phyloP scores from a whole-genome alignment of 106 monocot species.

The Dioscorea zingiberensis region DNA sequence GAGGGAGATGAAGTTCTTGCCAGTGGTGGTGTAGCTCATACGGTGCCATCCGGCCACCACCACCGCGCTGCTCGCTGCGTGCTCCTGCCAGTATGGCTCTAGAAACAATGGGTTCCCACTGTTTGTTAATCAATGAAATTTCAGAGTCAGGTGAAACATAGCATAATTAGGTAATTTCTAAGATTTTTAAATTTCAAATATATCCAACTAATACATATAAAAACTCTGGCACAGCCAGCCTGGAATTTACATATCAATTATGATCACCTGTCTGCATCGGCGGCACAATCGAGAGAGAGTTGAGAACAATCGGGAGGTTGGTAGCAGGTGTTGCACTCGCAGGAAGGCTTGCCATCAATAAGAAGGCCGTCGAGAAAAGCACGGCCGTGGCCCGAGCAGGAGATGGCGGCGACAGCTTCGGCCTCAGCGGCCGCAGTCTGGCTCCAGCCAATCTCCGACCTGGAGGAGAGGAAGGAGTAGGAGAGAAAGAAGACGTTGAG shows the following conservation, averaged over 20 bases:
- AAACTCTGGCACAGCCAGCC: no score
- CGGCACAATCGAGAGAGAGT: constrained; percentile 31
- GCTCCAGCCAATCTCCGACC: constrained; percentile 31
- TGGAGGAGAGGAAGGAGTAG: background rate
- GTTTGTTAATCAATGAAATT: background rate
- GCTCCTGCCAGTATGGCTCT: constrained; percentile 72
- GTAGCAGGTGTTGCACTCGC: constrained; percentile 86
- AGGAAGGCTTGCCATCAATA: constrained; percentile 28
- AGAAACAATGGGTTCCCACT: constrained; percentile 76
- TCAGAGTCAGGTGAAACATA: background rate
- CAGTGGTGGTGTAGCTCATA: constrained; percentile 51
- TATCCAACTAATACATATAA: background rate
- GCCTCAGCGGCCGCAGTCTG: constrained; percentile 50
- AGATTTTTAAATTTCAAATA: background rate
- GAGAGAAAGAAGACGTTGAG: constrained; percentile 10
- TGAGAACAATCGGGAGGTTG: constrained; percentile 47
- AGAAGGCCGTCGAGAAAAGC: constrained; percentile 56
- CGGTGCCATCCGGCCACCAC: constrained; percentile 75
- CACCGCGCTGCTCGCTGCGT: constrained; percentile 48
- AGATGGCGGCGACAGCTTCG: constrained; percentile 45
- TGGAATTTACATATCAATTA: no score
- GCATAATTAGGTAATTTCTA: background rate
- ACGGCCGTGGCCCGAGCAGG: constrained; percentile 71
- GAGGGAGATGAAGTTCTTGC: constrained; percentile 24
- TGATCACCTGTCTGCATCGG: constrained; percentile 47